Evolutionary conservation across 2,329 filamentous ascomycete genomes (phyloP).

Genomic region (Colletotrichum noveboracense): DNA sequence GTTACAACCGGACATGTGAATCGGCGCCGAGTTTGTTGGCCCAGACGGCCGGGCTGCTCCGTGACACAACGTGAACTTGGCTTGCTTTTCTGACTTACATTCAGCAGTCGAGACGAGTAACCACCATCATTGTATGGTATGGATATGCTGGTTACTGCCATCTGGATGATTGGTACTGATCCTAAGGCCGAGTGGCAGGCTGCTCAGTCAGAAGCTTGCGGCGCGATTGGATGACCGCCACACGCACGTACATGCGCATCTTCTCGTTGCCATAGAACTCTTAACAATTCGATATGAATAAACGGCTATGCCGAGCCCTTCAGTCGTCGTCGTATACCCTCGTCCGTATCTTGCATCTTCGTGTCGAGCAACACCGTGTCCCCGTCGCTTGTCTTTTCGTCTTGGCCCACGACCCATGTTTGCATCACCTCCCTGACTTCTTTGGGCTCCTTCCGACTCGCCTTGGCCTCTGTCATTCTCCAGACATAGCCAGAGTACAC

Average conservation of each 20-base stretch:
- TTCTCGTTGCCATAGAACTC: background rate
- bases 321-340: conserved; percentile 10
- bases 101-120: background rate
- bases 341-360: background rate
- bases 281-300: background rate
- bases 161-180: background rate
- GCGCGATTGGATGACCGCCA: background rate
- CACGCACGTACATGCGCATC: background rate
- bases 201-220: background rate
- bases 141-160: background rate
- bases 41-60: background rate
- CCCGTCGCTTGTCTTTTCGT: conserved; percentile 27
- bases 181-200: too few species aligned
- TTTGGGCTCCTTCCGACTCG: conserved; percentile 61
- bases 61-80: background rate
- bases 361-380: conserved; percentile 1
- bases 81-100: background rate
- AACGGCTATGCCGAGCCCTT: background rate
- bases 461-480: conserved; percentile 72
- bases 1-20: background rate
- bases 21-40: background rate
- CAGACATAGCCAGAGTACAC: conserved; percentile 79
- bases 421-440: conserved; percentile 74
- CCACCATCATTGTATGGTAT: background rate
- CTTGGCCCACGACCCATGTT: conserved; percentile 69